phyloP scores from a whole-genome alignment of 495 filamentous ascomycete species.

The Hyphodiscus hymeniophilus region DNA sequence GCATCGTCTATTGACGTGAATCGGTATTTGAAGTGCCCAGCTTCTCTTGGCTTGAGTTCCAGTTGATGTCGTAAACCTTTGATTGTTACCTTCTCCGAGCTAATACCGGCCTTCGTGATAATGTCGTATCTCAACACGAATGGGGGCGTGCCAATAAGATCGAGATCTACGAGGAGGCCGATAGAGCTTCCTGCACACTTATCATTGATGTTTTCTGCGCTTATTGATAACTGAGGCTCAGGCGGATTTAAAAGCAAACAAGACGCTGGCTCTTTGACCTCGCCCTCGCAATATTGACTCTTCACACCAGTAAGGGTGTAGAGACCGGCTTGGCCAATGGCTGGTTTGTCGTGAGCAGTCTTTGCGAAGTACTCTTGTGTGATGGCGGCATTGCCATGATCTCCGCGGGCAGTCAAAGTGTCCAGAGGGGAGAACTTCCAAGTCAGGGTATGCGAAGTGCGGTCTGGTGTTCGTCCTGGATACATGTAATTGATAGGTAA shows the following conservation, averaged over 20 bases:
- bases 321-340: conserved; percentile 69
- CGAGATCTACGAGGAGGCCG: conserved; percentile 77
- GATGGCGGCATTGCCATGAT: conserved; percentile 47
- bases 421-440: conserved; percentile 64
- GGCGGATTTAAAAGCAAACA: conserved; percentile 87
- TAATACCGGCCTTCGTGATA: conserved; percentile 32
- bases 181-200: conserved; percentile 92
- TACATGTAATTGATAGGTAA: conserved; percentile 68
- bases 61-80: conserved; percentile 67
- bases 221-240: conserved; percentile 67
- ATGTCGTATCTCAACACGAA: conserved; percentile 71
- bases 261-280: conserved; percentile 84
- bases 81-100: conserved; percentile 29
- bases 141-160: conserved; percentile 83
- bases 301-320: conserved; percentile 74
- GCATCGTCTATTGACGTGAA: conserved; percentile 74
- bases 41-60: conserved; percentile 70
- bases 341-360: conserved; percentile 37
- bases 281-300: conserved; percentile 74
- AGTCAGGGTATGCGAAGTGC: conserved; percentile 46
- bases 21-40: conserved; percentile 79
- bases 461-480: conserved; percentile 46
- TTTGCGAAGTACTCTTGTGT: conserved; percentile 44
- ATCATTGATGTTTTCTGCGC: conserved; percentile 73
- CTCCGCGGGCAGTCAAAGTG: conserved; percentile 53